Evolutionary conservation across 1,284 basidiomycete species (phyloP), one percentile per base, ranked within the genome.

Genomic region (Testicularia cyperi): DNA sequence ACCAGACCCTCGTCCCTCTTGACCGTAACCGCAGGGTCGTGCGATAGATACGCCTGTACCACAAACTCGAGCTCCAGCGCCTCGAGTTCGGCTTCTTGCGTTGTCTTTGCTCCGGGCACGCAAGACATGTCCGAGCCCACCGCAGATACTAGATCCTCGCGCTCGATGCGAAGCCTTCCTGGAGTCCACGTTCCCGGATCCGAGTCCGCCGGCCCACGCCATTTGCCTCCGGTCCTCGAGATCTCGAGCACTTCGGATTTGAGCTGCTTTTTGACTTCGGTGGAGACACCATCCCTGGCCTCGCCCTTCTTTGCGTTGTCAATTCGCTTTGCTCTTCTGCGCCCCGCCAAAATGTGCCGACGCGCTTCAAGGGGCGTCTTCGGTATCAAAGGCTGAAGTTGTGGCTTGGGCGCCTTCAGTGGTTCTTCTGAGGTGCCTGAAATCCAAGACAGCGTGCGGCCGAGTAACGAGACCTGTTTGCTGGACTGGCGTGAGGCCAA

Each of bases 301-400:
- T 72, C 67, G 15, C 66, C 53, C 30, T 53, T 44, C 18, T 66
- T 42, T 5, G 68, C 44, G 13, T 68, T 57, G 20, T 66, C 55
- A 21, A 78, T 70, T 15, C 78, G 64, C 30, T 75, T 71, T 0
- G 64, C 69, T 4, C 78, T 53, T 7, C 77, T 58, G 2, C 77
- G 63, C 9, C 78, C 78, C 3, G 78, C 78, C 27, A 78, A 65
- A 21, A 78, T 70, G 44, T 76, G 78, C 24, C 78, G 65, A 42
- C 77, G 72, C 8, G 68, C 68, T 47, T 78, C 77, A 22, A 78
- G 67, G 3, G 72, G 57, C 1, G 76, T 71, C 5, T 25, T 30
- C 2, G 77, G 76, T n/a, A 63, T 34, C 35, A 78, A 39, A 2
- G 56, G 57, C 29, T 65, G 52, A 2, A 74, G 58, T 37, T 69